These are phyloP conservation scores for Aspergillus puulaauensis DNA, from an alignment of 2,329 filamentous ascomycete species.

Conservation along the genomic window DNA sequence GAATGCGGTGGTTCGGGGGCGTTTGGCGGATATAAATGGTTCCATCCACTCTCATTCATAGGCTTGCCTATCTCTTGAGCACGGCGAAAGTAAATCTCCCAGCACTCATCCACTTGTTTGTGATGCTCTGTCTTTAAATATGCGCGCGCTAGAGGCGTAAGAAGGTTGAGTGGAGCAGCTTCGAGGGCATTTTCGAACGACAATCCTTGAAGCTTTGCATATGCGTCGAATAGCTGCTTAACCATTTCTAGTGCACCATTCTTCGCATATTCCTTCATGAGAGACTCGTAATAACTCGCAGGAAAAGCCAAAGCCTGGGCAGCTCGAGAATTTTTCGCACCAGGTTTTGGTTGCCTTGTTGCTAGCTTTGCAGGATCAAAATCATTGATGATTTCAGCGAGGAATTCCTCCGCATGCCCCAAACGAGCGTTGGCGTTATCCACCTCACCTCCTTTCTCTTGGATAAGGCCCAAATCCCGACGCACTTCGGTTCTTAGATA, in stretches of 20 bases:
- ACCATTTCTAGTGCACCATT: conserved; percentile 49
- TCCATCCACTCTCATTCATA: conserved; percentile 28
- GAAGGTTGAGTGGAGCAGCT: conserved; percentile 54
- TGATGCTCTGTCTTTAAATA: conserved; percentile 60
- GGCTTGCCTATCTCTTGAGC: conserved; percentile 47
- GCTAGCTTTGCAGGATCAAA: conserved; percentile 43
- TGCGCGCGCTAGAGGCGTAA: conserved; percentile 67
- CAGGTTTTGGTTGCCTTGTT: conserved; percentile 42
- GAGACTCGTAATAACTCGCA: conserved; percentile 53
- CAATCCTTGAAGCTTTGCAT: conserved; percentile 29
- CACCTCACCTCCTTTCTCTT: conserved; percentile 11
- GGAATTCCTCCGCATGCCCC: conserved; percentile 35
- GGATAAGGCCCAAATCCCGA: conserved; percentile 31
- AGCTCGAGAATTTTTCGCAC: conserved; percentile 30
- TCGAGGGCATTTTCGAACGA: conserved; percentile 20
- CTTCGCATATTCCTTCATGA: conserved; percentile 57
- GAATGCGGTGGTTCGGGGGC: conserved; percentile 9
- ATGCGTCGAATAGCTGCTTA: conserved; percentile 57
- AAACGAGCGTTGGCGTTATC: conserved; percentile 24
- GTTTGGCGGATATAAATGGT: not conserved
- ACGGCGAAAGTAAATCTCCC: conserved; percentile 61
- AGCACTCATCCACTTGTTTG: conserved; percentile 63
- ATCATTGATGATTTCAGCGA: conserved; percentile 39
- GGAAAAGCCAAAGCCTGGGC: conserved; percentile 49
- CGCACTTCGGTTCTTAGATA: conserved; percentile 35